Evolutionary conservation across 2,329 filamentous ascomycete species (phyloP).

Genomic region (Metarhizium sp.): DNA sequence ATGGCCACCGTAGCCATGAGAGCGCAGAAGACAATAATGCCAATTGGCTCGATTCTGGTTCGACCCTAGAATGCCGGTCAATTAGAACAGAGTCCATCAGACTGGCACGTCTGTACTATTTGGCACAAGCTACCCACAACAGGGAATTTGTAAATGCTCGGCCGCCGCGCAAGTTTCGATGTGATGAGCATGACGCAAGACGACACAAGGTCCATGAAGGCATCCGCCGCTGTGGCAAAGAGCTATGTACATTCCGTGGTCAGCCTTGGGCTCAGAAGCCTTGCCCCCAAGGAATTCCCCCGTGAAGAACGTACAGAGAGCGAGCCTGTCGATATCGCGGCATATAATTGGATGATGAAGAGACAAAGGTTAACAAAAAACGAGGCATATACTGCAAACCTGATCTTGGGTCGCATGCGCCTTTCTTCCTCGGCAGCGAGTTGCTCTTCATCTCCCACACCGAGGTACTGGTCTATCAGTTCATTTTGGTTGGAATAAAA

Average conservation of each 20-base stretch:
- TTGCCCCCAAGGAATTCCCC: too few relatives aligned
- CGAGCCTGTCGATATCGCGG: constrained; percentile 1
- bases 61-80: constrained; percentile 27
- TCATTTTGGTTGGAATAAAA: neutral
- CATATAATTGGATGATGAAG: constrained; percentile 1
- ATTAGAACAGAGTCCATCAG: neutral
- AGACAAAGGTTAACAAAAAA: neutral
- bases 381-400: neutral
- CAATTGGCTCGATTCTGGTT: constrained; percentile 53
- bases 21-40: constrained; percentile 56
- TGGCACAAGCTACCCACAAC: constrained; percentile 26
- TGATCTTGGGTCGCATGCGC: neutral
- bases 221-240: constrained; percentile 57
- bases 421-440: neutral
- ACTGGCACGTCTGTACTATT: constrained; percentile 13
- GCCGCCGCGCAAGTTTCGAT: constrained; percentile 46
- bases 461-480: neutral
- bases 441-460: neutral
- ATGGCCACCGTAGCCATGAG: constrained; percentile 59
- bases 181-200: constrained; percentile 55
- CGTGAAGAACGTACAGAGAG: neutral
- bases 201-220: constrained; percentile 56
- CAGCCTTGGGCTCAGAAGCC: neutral
- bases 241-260: constrained; percentile 21
- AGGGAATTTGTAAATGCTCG: constrained; percentile 53